A percentile compares a stretch with the other conserved stretches of the same genome.
phyloP scores from a whole-genome alignment of 2,329 filamentous ascomycete genomes.

The Zalaria sp. region DNA sequence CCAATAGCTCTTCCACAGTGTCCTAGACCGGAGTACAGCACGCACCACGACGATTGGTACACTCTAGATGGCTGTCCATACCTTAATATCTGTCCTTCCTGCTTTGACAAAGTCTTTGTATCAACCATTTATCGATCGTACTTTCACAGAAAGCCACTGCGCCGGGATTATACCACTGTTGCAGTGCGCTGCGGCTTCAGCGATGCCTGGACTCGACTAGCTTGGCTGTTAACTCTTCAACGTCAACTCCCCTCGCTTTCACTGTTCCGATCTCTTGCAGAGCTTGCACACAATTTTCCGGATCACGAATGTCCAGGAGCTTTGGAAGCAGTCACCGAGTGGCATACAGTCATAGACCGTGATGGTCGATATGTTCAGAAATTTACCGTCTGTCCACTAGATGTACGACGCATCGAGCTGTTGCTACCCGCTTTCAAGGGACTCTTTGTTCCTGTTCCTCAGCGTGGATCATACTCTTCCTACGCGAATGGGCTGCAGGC shows the following conservation, averaged over 20 bases:
- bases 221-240: constrained; percentile 68
- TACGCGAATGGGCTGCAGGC: constrained; percentile 23
- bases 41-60: constrained; percentile 64
- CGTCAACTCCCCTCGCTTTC: constrained; percentile 51
- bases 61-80: constrained; percentile 55
- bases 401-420: constrained; percentile 56
- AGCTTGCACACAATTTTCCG: constrained; percentile 36
- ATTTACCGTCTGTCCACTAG: constrained; percentile 64
- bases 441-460: constrained; percentile 40
- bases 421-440: constrained; percentile 60
- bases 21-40: constrained; percentile 47
- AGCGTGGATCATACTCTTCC: constrained; percentile 27
- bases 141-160: constrained; percentile 48
- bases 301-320: constrained; percentile 45
- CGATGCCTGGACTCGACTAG: constrained; percentile 68
- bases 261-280: constrained; percentile 55
- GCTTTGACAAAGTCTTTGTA: constrained; percentile 56
- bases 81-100: constrained; percentile 73
- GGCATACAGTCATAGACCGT: constrained; percentile 64
- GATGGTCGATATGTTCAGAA: constrained; percentile 50
- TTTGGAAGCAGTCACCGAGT: constrained; percentile 43
- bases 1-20: constrained; percentile 46
- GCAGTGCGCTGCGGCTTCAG: constrained; percentile 63
- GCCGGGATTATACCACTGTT: constrained; percentile 30
- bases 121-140: constrained; percentile 52